Conservation (phyloP, 2,329 filamentous ascomycete genomes). For the Aspergillus proliferans region DNA sequence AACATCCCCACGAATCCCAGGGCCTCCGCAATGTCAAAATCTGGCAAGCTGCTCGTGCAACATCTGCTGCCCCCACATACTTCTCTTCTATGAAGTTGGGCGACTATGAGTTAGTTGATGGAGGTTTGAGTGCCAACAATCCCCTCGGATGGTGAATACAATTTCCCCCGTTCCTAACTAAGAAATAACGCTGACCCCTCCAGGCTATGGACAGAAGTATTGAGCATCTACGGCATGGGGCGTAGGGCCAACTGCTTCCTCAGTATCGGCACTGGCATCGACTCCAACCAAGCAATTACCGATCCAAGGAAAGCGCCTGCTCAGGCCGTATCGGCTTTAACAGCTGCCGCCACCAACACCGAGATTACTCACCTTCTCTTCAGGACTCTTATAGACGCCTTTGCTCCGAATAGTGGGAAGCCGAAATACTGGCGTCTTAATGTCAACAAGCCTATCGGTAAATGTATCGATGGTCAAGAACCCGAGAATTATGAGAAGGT, state of each 20-base stretch:
- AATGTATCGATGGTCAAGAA: neutral
- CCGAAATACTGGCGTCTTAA: neutral
- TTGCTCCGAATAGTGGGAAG: neutral
- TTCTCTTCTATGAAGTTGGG: conserved; percentile 37
- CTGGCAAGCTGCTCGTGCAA: conserved; percentile 40
- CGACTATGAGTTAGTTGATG: conserved; percentile 35
- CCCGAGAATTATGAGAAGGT: neutral
- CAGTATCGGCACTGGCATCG: neutral
- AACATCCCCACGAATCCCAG: neutral
- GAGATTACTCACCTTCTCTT: neutral
- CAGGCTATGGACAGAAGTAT: neutral
- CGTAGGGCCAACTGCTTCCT: neutral
- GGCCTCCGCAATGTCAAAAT: conserved; percentile 17
- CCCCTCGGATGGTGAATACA: conserved; percentile 16
- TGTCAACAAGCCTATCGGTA: neutral
- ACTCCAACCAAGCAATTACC: neutral
- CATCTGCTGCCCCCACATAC: conserved; percentile 36
- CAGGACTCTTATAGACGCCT: neutral
- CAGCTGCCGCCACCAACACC: neutral
- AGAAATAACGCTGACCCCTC: too few relatives aligned
- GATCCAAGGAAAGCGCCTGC: neutral
- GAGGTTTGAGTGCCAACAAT: conserved; percentile 40
- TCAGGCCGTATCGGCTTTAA: neutral
- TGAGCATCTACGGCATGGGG: neutral
- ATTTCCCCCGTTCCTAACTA: too few relatives aligned